Conservation (phyloP, 2,329 filamentous ascomycete species). For the Apiospora pterosperma region DNA sequence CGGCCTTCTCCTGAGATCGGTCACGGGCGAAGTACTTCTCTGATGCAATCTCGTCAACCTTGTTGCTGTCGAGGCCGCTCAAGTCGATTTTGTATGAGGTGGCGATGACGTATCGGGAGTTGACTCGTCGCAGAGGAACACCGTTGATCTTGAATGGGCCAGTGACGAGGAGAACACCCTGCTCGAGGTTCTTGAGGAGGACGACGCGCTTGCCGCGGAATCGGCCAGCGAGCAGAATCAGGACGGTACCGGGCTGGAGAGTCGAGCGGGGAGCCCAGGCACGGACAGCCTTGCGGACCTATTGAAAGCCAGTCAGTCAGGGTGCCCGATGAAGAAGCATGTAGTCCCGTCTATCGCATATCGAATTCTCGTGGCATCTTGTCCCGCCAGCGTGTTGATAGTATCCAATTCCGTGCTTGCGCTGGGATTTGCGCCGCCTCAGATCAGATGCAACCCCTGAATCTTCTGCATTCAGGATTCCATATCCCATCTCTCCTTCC, state of each 20-base stretch:
- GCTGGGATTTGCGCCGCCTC: background rate
- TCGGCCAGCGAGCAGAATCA: constrained; percentile 98
- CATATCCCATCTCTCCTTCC: background rate
- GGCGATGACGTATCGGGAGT: constrained; percentile 90
- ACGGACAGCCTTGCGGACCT: constrained; percentile 94
- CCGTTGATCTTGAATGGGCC: constrained; percentile 99
- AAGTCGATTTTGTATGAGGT: constrained; percentile 84
- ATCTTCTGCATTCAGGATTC: background rate
- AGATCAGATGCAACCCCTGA: background rate
- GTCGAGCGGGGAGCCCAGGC: constrained; percentile 82
- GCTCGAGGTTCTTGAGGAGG: constrained; percentile 94
- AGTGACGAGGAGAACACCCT: constrained; percentile 98
- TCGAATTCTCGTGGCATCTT: background rate
- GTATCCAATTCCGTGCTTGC: background rate
- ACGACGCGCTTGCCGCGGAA: constrained; percentile 99
- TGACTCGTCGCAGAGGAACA: constrained; percentile 92
- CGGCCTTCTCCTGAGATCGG: constrained; percentile 91
- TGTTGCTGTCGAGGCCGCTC: constrained; percentile 81
- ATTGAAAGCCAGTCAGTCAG: constrained; percentile 17
- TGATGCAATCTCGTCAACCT: constrained; percentile 74
- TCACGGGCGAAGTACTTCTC: constrained; percentile 95
- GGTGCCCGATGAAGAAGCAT: background rate
- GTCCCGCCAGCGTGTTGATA: background rate
- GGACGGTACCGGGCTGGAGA: constrained; percentile 90
- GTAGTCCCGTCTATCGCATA: background rate